Percentiles rank a stretch among this genome's conserved stretches.
phyloP scores from a whole-genome alignment of 2,329 filamentous ascomycete genomes.

The Botrytis fragariae region DNA sequence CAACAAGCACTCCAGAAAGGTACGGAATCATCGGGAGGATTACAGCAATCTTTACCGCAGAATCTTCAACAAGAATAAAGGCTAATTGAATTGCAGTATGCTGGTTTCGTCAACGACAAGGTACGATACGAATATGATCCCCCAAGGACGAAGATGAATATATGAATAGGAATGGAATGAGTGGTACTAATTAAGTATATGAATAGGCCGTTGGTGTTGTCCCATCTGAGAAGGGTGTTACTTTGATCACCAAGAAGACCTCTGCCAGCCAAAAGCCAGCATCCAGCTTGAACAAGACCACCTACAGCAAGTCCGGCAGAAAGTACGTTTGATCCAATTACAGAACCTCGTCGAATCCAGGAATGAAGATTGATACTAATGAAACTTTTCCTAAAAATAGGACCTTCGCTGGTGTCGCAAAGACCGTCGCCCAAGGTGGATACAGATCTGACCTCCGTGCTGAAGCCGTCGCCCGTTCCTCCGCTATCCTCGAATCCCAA shows the following conservation, averaged over 20 bases:
- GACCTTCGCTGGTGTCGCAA: slow-evolving; percentile 87
- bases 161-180: slow-evolving; percentile 9
- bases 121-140: slow-evolving; percentile 49
- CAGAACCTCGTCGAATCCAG: background rate
- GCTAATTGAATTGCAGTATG: slow-evolving; percentile 59
- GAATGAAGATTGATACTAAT: background rate
- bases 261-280: slow-evolving; percentile 71
- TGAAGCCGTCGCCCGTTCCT: slow-evolving; percentile 80
- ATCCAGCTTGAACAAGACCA: slow-evolving; percentile 60
- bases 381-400: slow-evolving; percentile 44
- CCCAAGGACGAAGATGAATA: background rate
- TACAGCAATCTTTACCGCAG: background rate
- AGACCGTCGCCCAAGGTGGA: slow-evolving; percentile 74
- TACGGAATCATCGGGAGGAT: slow-evolving; percentile 42
- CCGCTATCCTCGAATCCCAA: slow-evolving; percentile 79
- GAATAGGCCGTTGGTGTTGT: slow-evolving; percentile 73
- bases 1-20: slow-evolving; percentile 92
- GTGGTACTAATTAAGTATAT: slow-evolving; percentile 26
- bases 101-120: slow-evolving; percentile 92
- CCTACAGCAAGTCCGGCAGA: slow-evolving; percentile 72
- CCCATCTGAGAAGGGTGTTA: slow-evolving; percentile 71
- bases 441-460: slow-evolving; percentile 81
- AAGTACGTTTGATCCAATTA: slow-evolving; percentile 59
- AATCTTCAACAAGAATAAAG: background rate
- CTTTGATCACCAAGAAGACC: slow-evolving; percentile 81